A percentile compares a stretch with the other conserved stretches of the same genome.
phyloP scores from a whole-genome alignment of 805 yeast genomes.

The Saturnispora mendoncae region DNA sequence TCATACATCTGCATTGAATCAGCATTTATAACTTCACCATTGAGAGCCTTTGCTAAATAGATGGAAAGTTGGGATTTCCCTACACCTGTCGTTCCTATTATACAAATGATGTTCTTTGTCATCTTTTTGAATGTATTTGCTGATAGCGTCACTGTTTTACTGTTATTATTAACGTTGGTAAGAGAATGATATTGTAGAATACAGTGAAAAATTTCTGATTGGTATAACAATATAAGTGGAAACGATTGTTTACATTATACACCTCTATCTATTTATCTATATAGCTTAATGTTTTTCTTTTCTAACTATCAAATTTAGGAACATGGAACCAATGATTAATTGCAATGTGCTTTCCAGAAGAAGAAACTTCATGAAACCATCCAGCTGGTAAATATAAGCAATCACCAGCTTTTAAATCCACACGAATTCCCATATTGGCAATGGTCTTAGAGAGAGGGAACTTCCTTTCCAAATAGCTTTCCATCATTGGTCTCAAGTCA shows the following conservation, averaged over 20 bases:
- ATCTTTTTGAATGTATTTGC: neutral
- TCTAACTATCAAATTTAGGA: slow-evolving; percentile 27
- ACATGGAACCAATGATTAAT: slow-evolving; percentile 72
- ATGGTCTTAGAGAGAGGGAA: slow-evolving; percentile 17
- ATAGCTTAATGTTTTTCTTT: too few relatives aligned
- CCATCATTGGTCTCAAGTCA: slow-evolving; percentile 16
- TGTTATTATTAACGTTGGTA: too few relatives aligned
- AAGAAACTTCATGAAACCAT: slow-evolving; percentile 77
- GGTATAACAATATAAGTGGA: too few relatives aligned
- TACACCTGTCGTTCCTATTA: slow-evolving; percentile 85
- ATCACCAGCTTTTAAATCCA: slow-evolving; percentile 50
- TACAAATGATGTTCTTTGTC: slow-evolving; percentile 21
- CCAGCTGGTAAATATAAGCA: slow-evolving; percentile 68
- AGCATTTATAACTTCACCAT: slow-evolving; percentile 90
- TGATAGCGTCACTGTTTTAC: neutral
- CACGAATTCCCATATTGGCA: slow-evolving; percentile 34
- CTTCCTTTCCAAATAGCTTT: neutral
- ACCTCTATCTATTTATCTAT: too few relatives aligned
- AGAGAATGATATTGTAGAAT: too few relatives aligned
- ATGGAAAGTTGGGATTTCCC: slow-evolving; percentile 86
- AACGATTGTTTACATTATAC: too few relatives aligned
- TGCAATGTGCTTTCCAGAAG: slow-evolving; percentile 62
- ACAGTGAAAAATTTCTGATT: neutral
- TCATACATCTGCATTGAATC: slow-evolving; percentile 95
- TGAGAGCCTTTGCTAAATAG: slow-evolving; percentile 63